phyloP scores from a whole-genome alignment of 208 protist genomes.

The Leishmania gerbilli region DNA sequence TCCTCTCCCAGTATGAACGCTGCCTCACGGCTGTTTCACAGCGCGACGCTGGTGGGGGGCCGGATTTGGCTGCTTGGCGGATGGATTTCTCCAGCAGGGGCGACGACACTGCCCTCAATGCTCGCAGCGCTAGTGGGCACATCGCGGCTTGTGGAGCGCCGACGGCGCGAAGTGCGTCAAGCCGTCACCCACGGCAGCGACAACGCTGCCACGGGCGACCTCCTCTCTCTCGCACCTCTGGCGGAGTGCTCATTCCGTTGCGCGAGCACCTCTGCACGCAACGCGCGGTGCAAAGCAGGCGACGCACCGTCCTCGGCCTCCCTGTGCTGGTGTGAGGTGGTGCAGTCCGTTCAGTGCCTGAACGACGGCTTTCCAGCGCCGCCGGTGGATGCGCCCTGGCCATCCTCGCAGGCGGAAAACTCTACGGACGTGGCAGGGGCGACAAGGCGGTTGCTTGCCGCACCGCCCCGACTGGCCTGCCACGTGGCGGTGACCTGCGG shows the following conservation, averaged over 20 bases:
- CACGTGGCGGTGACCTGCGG: constrained; percentile 50
- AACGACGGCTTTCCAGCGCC: constrained; percentile 21
- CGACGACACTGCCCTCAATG: not conserved
- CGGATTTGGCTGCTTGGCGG: constrained; percentile 33
- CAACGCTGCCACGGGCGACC: not conserved
- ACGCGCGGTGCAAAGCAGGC: not conserved
- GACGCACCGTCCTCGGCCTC: not conserved
- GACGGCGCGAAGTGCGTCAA: constrained; percentile 23
- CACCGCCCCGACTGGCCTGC: constrained; percentile 43
- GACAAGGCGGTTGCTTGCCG: not conserved
- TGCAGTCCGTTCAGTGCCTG: constrained; percentile 20
- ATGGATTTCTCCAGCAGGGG: not conserved
- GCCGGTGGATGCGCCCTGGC: constrained; percentile 8
- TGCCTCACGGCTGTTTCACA: constrained; percentile 24
- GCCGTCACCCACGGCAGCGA: not conserved
- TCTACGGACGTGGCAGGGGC: not conserved
- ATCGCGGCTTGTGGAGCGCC: constrained; percentile 23
- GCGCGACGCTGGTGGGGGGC: constrained; percentile 17
- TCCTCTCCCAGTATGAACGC: not conserved
- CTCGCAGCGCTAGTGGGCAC: not conserved
- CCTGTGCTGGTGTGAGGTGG: constrained; percentile 23
- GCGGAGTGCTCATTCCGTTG: not conserved
- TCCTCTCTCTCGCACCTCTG: not conserved
- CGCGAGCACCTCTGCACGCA: not conserved
- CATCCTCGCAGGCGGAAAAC: not conserved